These are phyloP conservation scores for Rhodotorula sp. DNA, from an alignment of 1,284 basidiomycete species.

Conservation along the genomic window DNA sequence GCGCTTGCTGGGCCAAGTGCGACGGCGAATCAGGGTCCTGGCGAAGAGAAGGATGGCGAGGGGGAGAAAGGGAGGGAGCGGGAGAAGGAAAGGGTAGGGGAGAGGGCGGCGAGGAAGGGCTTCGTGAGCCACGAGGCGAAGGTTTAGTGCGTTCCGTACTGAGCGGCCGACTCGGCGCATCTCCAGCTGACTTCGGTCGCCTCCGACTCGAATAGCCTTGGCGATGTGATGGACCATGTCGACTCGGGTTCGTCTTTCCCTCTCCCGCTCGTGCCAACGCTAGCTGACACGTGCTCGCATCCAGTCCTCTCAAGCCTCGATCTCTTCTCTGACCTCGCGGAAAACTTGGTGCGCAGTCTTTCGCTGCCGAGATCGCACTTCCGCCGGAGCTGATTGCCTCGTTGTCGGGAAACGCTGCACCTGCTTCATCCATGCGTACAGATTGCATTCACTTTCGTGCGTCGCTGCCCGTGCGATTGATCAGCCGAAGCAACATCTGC, in stretches of 20 bases:
- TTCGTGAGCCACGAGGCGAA: constrained; percentile 32
- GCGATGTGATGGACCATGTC: constrained; percentile 34
- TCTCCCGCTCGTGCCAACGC: too few species aligned
- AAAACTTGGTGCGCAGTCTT: constrained; percentile 11
- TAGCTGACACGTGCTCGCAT: too few species aligned
- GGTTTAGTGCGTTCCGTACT: constrained; percentile 7
- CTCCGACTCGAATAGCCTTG: constrained; percentile 7
- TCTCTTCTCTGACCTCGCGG: constrained; percentile 24
- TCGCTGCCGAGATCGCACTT: too few species aligned
- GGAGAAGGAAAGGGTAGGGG: not conserved
- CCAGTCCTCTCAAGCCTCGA: constrained; percentile 15
- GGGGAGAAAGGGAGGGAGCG: not conserved
- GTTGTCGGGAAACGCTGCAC: too few species aligned
- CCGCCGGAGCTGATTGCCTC: too few species aligned
- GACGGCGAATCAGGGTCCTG: not conserved
- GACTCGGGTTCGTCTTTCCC: not conserved
- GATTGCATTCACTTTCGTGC: constrained; percentile 4
- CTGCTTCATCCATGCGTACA: too few species aligned
- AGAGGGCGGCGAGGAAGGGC: constrained; percentile 1
- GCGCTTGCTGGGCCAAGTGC: not conserved
- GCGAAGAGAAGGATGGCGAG: not conserved
- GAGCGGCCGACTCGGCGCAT: too few species aligned
- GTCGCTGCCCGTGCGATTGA: not conserved
- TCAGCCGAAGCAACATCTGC: not conserved
- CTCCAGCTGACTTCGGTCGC: too few species aligned